phyloP scores from a whole-genome alignment of 2,329 filamentous ascomycete species.

The Massarina eburnea region DNA sequence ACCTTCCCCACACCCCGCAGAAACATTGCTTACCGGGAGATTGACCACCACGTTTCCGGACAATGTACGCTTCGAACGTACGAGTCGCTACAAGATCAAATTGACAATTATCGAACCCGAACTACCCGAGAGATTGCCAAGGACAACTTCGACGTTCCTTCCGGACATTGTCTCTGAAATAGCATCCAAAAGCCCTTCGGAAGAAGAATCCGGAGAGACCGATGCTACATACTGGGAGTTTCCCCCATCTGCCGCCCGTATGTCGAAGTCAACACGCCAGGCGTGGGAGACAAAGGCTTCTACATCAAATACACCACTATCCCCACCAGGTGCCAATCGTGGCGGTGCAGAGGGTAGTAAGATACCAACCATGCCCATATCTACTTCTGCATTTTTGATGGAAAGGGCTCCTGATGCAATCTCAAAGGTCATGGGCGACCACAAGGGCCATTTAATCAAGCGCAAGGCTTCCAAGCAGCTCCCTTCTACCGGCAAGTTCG shows the following conservation, averaged over 20 bases:
- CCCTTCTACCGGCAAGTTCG: neutral
- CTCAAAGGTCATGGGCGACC: too few relatives aligned
- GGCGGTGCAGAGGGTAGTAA: too few relatives aligned
- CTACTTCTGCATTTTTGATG: too few relatives aligned
- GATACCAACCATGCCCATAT: too few relatives aligned
- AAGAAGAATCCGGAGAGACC: too few relatives aligned
- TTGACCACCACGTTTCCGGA: constrained; percentile 25
- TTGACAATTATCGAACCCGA: constrained; percentile 10
- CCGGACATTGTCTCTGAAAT: neutral
- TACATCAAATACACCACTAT: too few relatives aligned
- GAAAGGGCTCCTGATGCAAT: too few relatives aligned
- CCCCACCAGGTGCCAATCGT: too few relatives aligned
- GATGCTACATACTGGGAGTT: neutral
- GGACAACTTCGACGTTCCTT: neutral
- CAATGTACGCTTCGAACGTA: constrained; percentile 31
- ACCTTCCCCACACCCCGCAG: neutral
- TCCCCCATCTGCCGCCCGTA: neutral
- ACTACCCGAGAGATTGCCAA: neutral
- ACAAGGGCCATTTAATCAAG: neutral
- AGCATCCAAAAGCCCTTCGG: too few relatives aligned
- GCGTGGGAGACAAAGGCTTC: too few relatives aligned
- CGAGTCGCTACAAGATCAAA: constrained; percentile 30
- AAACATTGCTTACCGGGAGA: constrained; percentile 18
- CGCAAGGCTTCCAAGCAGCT: neutral
- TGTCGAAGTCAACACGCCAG: neutral